Conservation (phyloP, 2,329 filamentous ascomycete species). For the Pyrenochaeta sp. region DNA sequence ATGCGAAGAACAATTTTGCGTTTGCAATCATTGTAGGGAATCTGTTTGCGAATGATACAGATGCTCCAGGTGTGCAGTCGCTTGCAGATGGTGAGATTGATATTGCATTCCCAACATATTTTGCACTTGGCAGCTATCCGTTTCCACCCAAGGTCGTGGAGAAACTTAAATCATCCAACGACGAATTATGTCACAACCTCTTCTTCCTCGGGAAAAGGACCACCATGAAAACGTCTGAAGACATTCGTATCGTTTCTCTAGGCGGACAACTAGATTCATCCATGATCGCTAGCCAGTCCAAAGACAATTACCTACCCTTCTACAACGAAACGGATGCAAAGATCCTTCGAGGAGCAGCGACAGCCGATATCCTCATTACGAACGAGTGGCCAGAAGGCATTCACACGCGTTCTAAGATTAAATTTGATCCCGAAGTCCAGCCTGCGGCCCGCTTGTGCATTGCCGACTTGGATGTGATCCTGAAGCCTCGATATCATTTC, state of each 20-base stretch:
- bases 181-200: constrained; percentile 85
- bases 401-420: constrained; percentile 71
- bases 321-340: constrained; percentile 82
- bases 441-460: constrained; percentile 71
- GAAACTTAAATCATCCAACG: constrained; percentile 74
- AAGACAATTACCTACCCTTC: constrained; percentile 77
- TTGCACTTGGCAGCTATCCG: constrained; percentile 78
- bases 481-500: constrained; percentile 95
- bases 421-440: constrained; percentile 63
- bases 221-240: constrained; percentile 87
- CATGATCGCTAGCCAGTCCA: constrained; percentile 68
- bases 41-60: constrained; percentile 71
- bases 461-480: constrained; percentile 76
- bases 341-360: constrained; percentile 76
- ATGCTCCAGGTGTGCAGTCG: constrained; percentile 66
- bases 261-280: constrained; percentile 75
- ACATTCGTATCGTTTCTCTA: constrained; percentile 84
- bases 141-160: constrained; percentile 76
- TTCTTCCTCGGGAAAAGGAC: constrained; percentile 86
- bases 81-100: constrained; percentile 77
- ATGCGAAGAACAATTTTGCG: constrained; percentile 86
- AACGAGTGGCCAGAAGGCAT: constrained; percentile 83
- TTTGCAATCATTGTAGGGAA: constrained; percentile 87
- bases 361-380: constrained; percentile 86
- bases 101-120: constrained; percentile 87